These are phyloP conservation scores for Coelastrella sp. DNA, from an alignment of 139 green algal species.

Conservation along the genomic window DNA sequence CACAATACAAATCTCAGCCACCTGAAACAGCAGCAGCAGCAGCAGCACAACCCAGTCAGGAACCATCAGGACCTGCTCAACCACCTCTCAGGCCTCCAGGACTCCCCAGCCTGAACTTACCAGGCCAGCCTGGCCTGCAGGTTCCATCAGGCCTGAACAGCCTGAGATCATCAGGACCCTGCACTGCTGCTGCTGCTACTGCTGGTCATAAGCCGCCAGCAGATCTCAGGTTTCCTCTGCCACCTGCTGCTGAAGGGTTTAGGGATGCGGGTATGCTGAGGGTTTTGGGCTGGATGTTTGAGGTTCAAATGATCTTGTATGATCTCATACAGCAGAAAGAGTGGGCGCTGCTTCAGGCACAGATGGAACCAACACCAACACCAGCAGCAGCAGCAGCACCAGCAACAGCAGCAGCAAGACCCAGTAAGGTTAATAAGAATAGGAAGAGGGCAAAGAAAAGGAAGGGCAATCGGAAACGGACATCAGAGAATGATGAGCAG, in stretches of 20 bases:
- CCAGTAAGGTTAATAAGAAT: not conserved
- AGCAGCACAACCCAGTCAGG: not conserved
- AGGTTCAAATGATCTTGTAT: not conserved
- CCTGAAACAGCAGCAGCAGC: not conserved
- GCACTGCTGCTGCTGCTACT: not conserved
- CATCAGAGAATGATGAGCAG: not conserved
- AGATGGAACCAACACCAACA: not conserved
- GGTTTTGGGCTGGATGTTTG: not conserved
- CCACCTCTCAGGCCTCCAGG: not conserved
- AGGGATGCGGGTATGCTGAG: not conserved
- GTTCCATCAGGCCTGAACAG: no score
- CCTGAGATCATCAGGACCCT: not conserved
- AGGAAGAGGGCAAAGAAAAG: not conserved
- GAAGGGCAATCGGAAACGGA: not conserved
- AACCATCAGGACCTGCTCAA: not conserved
- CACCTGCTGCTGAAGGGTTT: not conserved
- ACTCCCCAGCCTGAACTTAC: not conserved
- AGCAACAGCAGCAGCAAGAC: not conserved
- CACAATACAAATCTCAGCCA: not conserved
- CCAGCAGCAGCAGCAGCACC: not conserved
- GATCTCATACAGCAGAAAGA: not conserved
- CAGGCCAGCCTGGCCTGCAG: not conserved
- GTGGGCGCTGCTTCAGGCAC: not conserved
- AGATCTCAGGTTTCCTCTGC: not conserved
- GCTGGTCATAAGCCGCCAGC: not conserved